phyloP scores from a whole-genome alignment of 2,329 filamentous ascomycete genomes.

The Colletotrichum somersetense region DNA sequence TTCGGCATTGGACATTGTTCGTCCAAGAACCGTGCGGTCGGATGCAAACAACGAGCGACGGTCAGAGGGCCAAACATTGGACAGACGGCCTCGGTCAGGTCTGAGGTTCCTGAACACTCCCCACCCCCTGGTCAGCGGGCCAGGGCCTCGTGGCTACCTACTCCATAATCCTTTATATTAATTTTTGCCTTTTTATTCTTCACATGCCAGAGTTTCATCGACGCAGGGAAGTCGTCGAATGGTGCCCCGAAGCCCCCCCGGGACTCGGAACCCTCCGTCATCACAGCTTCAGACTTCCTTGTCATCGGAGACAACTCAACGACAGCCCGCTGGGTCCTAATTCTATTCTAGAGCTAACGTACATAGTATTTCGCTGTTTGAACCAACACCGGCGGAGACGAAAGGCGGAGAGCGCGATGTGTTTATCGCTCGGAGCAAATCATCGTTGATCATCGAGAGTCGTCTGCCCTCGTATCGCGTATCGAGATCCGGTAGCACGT shows the following conservation, averaged over 20 bases:
- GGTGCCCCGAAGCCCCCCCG: conserved; percentile 1
- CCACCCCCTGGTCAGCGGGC: background rate
- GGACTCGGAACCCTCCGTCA: conserved; percentile 12
- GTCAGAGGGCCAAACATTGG: conserved; percentile 24
- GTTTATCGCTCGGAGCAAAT: conserved; percentile 28
- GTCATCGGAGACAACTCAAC: conserved; percentile 16
- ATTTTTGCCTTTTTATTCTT: background rate
- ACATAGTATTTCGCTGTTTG: background rate
- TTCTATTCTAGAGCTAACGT: background rate
- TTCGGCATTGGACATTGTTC: conserved; percentile 15
- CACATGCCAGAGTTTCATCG: conserved; percentile 32
- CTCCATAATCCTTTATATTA: background rate
- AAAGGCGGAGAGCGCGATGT: conserved; percentile 23
- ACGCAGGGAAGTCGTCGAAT: conserved; percentile 22
- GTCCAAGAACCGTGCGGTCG: conserved; percentile 15
- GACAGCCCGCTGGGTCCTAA: conserved; percentile 5
- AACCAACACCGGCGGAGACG: conserved; percentile 22
- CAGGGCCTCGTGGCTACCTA: conserved; percentile 10
- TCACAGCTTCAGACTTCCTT: conserved; percentile 9
- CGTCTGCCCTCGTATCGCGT: conserved; percentile 22
- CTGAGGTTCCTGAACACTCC: background rate
- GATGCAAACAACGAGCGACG: conserved; percentile 22
- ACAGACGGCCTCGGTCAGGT: conserved; percentile 14
- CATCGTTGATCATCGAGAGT: conserved; percentile 15
- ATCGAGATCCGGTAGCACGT: conserved; percentile 35